Evolutionary conservation across 306 rosid genomes (phyloP).

Genomic region (Casuarina glauca): DNA sequence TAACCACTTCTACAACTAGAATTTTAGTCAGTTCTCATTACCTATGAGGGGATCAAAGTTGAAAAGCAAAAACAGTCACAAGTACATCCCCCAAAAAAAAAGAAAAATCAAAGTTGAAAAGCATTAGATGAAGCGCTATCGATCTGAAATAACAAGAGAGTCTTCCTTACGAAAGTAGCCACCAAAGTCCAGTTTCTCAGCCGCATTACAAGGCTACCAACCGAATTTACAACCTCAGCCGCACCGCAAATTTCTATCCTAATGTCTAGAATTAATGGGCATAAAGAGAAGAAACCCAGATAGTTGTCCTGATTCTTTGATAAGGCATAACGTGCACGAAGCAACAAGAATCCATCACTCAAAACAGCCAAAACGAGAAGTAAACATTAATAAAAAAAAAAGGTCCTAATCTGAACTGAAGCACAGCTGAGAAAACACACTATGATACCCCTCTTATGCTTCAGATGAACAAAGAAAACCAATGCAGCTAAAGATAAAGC

Average conservation of each 20-base stretch:
- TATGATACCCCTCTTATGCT: not conserved
- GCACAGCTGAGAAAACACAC: constrained; percentile 19
- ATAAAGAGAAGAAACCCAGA: not conserved
- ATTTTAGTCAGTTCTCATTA: not conserved
- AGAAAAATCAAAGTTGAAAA: not conserved
- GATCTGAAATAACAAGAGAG: constrained; percentile 13
- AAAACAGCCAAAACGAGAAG: not conserved
- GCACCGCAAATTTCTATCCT: constrained; percentile 11
- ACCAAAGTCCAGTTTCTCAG: constrained; percentile 25
- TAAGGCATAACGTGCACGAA: not conserved
- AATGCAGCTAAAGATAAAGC: constrained; percentile 33
- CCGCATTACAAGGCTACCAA: constrained; percentile 25
- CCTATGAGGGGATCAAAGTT: not conserved
- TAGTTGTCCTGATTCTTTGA: not conserved
- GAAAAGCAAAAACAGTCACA: not conserved
- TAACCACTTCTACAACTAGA: not conserved
- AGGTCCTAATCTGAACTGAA: constrained; percentile 21
- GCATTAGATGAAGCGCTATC: not conserved
- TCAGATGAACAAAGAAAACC: constrained; percentile 16
- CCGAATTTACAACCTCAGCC: constrained; percentile 33
- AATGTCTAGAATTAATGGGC: not conserved
- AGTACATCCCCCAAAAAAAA: not conserved
- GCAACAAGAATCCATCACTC: constrained; percentile 17
- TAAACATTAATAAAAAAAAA: not conserved
- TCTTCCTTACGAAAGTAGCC: constrained; percentile 1